A percentile compares a stretch with the other conserved stretches of the same genome.
phyloP scores from a whole-genome alignment of 2,329 filamentous ascomycete species.

The Penicillium sp. region DNA sequence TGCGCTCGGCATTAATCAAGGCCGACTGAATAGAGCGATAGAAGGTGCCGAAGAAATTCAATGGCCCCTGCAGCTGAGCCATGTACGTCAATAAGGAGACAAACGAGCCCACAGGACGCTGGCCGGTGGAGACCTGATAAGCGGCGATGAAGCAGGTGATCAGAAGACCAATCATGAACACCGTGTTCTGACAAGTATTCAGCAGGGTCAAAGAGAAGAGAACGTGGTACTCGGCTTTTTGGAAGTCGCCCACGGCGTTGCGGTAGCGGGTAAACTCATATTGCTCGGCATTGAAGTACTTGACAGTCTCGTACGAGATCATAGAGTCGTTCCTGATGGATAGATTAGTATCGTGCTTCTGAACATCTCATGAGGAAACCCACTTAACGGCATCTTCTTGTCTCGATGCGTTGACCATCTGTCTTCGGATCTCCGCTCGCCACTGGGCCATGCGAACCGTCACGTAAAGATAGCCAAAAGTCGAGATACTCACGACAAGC shows the following conservation, averaged over 20 bases:
- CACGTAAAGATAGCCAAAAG: conserved; percentile 93
- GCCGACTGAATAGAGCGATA: conserved; percentile 93
- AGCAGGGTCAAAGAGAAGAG: conserved; percentile 70
- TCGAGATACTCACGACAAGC: conserved; percentile 80
- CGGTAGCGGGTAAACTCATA: conserved; percentile 73
- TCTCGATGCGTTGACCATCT: conserved; percentile 91
- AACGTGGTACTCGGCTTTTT: conserved; percentile 68
- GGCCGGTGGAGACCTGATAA: conserved; percentile 65
- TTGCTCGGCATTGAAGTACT: conserved; percentile 79
- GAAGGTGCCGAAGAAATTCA: conserved; percentile 90
- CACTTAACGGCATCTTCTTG: conserved; percentile 93
- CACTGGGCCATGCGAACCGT: conserved; percentile 95
- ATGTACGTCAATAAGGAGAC: conserved; percentile 70
- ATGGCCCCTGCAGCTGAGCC: conserved; percentile 69
- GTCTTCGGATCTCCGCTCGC: conserved; percentile 78
- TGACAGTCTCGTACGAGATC: conserved; percentile 94
- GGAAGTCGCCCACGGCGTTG: conserved; percentile 63
- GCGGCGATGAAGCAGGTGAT: conserved; percentile 67
- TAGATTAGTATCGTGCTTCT: conserved; percentile 2
- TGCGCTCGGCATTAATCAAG: conserved; percentile 93
- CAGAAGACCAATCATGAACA: conserved; percentile 72
- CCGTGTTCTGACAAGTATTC: conserved; percentile 73
- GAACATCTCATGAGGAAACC: conserved; percentile 24
- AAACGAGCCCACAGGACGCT: conserved; percentile 63
- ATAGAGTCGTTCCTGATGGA: conserved; percentile 76